phyloP scores from a whole-genome alignment of 805 yeast species.

The Cyberlindnera sargentensis region DNA sequence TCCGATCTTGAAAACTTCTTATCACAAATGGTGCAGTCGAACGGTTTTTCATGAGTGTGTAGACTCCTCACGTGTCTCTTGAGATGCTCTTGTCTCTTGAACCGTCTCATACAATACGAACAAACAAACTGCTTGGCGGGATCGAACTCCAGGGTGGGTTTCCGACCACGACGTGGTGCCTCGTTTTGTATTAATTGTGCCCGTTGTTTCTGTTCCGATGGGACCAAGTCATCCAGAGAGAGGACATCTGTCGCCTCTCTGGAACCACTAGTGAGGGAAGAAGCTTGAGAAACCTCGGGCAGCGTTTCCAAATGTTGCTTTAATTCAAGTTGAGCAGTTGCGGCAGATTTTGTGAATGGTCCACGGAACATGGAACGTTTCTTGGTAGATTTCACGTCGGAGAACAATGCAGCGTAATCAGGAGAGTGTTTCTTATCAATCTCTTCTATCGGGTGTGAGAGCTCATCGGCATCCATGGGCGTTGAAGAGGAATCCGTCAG shows the following conservation, averaged over 20 bases:
- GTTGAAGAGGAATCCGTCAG: neutral
- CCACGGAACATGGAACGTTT: conserved; percentile 2
- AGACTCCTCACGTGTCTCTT: conserved; percentile 68
- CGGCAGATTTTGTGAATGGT: neutral
- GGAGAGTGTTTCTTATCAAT: conserved; percentile 19
- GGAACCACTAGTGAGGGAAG: neutral
- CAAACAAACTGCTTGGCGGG: conserved; percentile 52
- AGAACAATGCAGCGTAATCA: conserved; percentile 26
- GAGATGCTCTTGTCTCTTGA: conserved; percentile 71
- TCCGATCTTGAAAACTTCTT: conserved; percentile 63
- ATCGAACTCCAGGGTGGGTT: conserved; percentile 55
- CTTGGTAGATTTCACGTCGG: conserved; percentile 18
- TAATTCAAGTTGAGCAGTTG: neutral
- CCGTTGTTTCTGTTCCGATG: neutral
- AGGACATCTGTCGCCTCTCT: neutral
- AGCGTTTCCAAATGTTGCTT: neutral
- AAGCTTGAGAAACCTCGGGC: conserved; percentile 1
- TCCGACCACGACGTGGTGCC: conserved; percentile 54
- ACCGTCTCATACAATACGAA: conserved; percentile 54
- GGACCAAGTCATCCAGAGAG: neutral
- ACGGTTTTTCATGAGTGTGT: conserved; percentile 70
- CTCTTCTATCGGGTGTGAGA: neutral
- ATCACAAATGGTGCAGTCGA: conserved; percentile 51
- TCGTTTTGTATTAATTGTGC: conserved; percentile 8
- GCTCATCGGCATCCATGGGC: conserved; percentile 1